Evolutionary conservation across 2,329 filamentous ascomycete species (phyloP).

Genomic region (Alternaria postmessia): DNA sequence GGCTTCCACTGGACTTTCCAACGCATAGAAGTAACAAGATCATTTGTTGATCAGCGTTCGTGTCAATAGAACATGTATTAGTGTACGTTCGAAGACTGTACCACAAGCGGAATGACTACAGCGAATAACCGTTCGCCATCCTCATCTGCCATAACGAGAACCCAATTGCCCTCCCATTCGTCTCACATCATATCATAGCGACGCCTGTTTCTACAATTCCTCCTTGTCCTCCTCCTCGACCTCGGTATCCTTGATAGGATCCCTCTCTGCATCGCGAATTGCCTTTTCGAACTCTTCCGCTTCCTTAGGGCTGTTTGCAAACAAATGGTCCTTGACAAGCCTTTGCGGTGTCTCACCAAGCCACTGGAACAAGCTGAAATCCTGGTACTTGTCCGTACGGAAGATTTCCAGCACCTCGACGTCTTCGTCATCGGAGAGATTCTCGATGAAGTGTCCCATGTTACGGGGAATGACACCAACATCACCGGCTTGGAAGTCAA

Average conservation of each 20-base stretch:
- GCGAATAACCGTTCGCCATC: neutral
- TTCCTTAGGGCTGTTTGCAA: slow-evolving; percentile 67
- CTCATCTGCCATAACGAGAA: neutral
- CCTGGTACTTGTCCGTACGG: slow-evolving; percentile 73
- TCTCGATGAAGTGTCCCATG: slow-evolving; percentile 85
- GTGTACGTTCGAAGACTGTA: neutral
- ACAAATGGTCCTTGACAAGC: slow-evolving; percentile 72
- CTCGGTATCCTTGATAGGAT: slow-evolving; percentile 49
- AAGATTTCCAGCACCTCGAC: slow-evolving; percentile 81
- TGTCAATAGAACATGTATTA: neutral
- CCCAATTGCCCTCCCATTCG: neutral
- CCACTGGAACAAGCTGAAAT: slow-evolving; percentile 79
- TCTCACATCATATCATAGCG: neutral
- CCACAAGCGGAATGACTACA: neutral
- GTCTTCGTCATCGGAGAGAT: slow-evolving; percentile 75
- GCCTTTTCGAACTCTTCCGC: slow-evolving; percentile 69
- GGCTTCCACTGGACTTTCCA: too few species aligned
- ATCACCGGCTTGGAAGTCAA: slow-evolving; percentile 78
- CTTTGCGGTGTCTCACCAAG: slow-evolving; percentile 74
- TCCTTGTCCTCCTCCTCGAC: slow-evolving; percentile 40
- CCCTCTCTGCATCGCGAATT: slow-evolving; percentile 68
- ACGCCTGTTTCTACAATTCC: slow-evolving; percentile 23
- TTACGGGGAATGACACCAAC: slow-evolving; percentile 79
- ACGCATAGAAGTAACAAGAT: neutral
- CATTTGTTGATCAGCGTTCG: neutral